phyloP scores from a whole-genome alignment of 345 rosid genomes.

The Gossypium mustelinum region DNA sequence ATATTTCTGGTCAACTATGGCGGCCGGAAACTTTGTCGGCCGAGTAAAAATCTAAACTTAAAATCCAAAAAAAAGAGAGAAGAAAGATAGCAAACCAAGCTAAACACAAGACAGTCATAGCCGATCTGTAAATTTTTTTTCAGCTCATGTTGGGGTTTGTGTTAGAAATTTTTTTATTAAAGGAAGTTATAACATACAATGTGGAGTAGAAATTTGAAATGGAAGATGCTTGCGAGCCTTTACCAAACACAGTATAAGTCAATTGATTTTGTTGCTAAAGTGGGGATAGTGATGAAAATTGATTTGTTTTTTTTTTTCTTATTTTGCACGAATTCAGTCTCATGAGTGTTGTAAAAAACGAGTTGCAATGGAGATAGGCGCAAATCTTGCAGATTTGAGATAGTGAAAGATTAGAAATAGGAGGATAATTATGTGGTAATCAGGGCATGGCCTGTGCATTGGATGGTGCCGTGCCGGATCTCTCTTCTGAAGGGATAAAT shows the following conservation, averaged over 20 bases:
- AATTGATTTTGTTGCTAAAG: no score
- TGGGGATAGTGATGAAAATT: no score
- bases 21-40: slow-evolving; percentile 61
- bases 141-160: background rate
- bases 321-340: no score
- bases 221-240: background rate
- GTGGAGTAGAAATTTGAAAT: background rate
- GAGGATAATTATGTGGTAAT: no score
- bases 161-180: background rate
- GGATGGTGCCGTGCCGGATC: no score
- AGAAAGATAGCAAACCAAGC: background rate
- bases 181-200: background rate
- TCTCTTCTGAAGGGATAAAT: no score
- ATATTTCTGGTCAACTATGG: slow-evolving; percentile 42
- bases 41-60: background rate
- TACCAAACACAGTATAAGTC: background rate
- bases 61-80: background rate
- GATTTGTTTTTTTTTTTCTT: no score
- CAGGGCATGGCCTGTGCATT: no score
- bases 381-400: no score
- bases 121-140: slow-evolving; percentile 19
- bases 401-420: no score
- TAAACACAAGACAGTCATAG: background rate
- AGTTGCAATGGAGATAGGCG: no score
- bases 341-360: no score